Conservation (phyloP, 2,329 filamentous ascomycete species). For the Hortaea sp. region DNA sequence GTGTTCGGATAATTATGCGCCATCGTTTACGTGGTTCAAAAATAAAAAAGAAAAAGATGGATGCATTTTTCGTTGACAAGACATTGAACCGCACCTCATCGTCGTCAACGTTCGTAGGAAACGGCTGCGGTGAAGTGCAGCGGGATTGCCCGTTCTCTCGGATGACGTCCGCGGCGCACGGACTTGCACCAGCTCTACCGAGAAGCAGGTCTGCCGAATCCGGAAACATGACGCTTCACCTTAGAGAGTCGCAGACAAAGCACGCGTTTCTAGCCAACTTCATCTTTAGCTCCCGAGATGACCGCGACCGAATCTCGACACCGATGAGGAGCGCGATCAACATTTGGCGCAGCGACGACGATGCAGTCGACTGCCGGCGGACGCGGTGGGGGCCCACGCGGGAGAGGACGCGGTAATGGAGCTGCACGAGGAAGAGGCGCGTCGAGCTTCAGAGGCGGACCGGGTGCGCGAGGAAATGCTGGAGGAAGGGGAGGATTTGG, state of each 20-base stretch:
- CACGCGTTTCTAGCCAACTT: neutral
- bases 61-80: too few relatives aligned
- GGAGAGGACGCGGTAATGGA: slow-evolving; percentile 7
- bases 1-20: too few relatives aligned
- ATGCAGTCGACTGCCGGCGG: slow-evolving; percentile 7
- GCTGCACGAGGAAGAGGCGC: slow-evolving; percentile 3
- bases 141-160: too few relatives aligned
- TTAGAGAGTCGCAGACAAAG: neutral
- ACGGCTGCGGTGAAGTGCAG: too few relatives aligned
- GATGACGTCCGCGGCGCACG: too few relatives aligned
- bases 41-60: too few relatives aligned
- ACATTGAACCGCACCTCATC: too few relatives aligned
- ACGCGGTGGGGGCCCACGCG: slow-evolving; percentile 2
- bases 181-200: neutral
- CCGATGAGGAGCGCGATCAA: slow-evolving; percentile 4
- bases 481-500: slow-evolving; percentile 1
- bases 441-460: slow-evolving; percentile 1
- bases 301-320: neutral
- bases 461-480: neutral
- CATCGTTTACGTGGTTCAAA: too few relatives aligned
- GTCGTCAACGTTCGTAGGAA: too few relatives aligned
- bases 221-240: neutral
- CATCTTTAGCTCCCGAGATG: neutral
- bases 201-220: neutral
- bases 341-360: slow-evolving; percentile 4